Conservation (phyloP, 2,329 filamentous ascomycete genomes). For the Atkinsonella texensis region DNA sequence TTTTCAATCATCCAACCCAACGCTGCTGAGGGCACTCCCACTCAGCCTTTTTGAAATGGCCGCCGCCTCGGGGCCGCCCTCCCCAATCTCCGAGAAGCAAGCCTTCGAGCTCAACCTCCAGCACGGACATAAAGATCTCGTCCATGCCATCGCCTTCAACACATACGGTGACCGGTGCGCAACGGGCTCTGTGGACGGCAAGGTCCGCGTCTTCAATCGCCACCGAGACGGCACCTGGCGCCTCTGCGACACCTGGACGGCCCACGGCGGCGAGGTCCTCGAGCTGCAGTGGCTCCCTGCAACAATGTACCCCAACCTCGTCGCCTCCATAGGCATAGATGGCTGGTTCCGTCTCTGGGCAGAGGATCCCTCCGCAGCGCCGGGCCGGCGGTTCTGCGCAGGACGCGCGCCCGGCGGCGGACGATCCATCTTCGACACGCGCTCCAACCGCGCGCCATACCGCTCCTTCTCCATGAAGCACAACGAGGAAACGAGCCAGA, state of each 20-base stretch:
- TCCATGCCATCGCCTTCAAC: constrained; percentile 81
- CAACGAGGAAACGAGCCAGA: constrained; percentile 68
- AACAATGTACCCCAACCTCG: constrained; percentile 71
- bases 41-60: constrained; percentile 16
- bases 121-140: constrained; percentile 67
- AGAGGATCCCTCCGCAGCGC: constrained; percentile 72
- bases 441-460: constrained; percentile 49
- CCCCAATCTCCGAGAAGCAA: constrained; percentile 31
- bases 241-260: constrained; percentile 76
- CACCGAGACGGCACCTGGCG: constrained; percentile 69
- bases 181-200: constrained; percentile 83
- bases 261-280: constrained; percentile 80
- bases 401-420: constrained; percentile 33
- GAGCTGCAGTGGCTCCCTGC: constrained; percentile 94
- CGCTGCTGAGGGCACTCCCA: too few relatives aligned
- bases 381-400: constrained; percentile 69
- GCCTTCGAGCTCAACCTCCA: constrained; percentile 50
- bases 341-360: constrained; percentile 87
- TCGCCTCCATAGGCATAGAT: constrained; percentile 82
- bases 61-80: constrained; percentile 20
- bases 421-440: constrained; percentile 42
- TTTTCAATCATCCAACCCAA: too few relatives aligned
- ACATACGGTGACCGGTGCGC: constrained; percentile 85
- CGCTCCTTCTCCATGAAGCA: constrained; percentile 76
- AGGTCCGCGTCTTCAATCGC: constrained; percentile 81